Base-by-base conservation (phyloP, 1,284 basidiomycete genomes). In the Puccinia coronata region DNA sequence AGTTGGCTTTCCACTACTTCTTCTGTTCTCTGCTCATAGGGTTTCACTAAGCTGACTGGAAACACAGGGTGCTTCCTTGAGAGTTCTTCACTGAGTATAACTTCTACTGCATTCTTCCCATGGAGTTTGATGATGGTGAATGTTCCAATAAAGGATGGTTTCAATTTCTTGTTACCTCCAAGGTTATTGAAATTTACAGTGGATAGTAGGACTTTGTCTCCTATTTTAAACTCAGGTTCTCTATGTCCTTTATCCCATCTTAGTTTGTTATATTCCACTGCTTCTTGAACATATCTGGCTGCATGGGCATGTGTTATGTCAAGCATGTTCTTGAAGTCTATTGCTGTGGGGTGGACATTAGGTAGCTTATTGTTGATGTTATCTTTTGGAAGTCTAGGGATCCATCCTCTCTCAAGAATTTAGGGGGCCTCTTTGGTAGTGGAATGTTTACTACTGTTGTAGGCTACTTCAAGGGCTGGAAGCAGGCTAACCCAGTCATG, bases 161-260 rank as follows among this genome's bases (percentile, higher is more conserved):
- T n/a, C n/a, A n/a, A n/a, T n/a, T n/a, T n/a, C n/a, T 55, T 53
- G 20, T 28, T 53, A 18, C 72, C 47, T 59, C 53, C 36, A 34
- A 74, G 41, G n/a, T 74, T 59, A 28, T 74, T 43, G 18, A 71
- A 74, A n/a, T 74, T 51, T 2, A 74, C 25, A 23, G n/a, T 74
- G 1, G 72, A 74, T 34, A 74, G 25, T 4, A 51, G 53, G 11
- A 74, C 51, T 39, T 74, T 41, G 4, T 74, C 53, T 6, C 53
- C 72, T 16, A 53, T 55, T 5, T 53, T 12, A n/a, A 74, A 74
- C 18, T 51, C 31, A 3, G 49, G 53, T 34, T 74, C 47, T 59
- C 53, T 74, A n/a, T 74, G 72, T 11, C 25, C 34, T 57, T 74
- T 74, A 41, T 74, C 72, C 31, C 72, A 74, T 57, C 72, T 74